phyloP scores from a whole-genome alignment of 1,284 basidiomycete genomes.

The Ceratobasidium sp. region DNA sequence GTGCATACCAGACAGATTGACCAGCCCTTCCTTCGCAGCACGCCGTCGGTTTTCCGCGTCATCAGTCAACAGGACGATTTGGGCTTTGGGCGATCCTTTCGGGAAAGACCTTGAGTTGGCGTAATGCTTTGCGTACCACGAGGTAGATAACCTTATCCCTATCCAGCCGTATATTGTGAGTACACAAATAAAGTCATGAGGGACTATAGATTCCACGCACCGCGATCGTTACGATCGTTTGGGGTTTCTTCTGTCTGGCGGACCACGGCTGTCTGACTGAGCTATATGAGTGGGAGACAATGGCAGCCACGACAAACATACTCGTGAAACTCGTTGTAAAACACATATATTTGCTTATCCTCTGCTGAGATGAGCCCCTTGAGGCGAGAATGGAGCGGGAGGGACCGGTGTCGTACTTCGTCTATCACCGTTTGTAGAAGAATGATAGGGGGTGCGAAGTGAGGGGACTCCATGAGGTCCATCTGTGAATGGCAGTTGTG shows the following conservation, averaged over 20 bases:
- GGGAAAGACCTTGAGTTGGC: conserved; percentile 57
- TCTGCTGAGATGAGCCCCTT: conserved; percentile 82
- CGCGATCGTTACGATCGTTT: conserved; percentile 92
- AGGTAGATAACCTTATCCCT: conserved; percentile 76
- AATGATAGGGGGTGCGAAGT: conserved; percentile 81
- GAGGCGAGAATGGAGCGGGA: conserved; percentile 92
- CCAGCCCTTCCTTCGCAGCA: conserved; percentile 73
- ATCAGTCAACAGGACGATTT: conserved; percentile 79
- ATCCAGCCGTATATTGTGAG: conserved; percentile 54
- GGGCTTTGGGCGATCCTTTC: conserved; percentile 50
- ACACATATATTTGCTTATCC: conserved; percentile 82
- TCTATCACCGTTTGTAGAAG: conserved; percentile 95
- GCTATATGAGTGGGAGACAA: conserved; percentile 23
- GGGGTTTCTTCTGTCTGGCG: conserved; percentile 77
- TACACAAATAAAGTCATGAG: conserved; percentile 1
- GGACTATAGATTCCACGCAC: conserved; percentile 52
- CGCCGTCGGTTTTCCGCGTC: conserved; percentile 85
- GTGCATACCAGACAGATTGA: conserved; percentile 65
- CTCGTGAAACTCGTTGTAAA: conserved; percentile 91
- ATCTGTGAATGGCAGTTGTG: conserved; percentile 61
- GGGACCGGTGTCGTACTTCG: conserved; percentile 92
- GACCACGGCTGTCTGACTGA: conserved; percentile 77
- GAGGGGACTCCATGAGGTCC: conserved; percentile 82
- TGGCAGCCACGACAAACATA: conserved; percentile 50
- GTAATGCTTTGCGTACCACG: conserved; percentile 81